Base-by-base conservation (phyloP, 352 stramenopile genomes). In the Pythium aquatile region DNA sequence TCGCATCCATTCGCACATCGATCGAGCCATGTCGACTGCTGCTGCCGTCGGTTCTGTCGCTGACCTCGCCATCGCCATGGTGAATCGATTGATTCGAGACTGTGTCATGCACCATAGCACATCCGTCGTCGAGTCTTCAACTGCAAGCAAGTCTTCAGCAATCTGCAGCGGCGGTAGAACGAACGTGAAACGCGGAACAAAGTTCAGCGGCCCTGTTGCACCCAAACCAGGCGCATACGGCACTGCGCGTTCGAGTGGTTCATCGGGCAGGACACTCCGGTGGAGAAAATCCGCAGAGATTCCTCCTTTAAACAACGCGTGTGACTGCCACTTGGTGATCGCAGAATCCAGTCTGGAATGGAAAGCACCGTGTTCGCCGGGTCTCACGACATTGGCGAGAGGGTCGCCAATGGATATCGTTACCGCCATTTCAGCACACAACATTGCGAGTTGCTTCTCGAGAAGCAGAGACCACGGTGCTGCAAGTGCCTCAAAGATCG, bases 1-100 rank as follows among this genome's bases (percentile, higher is more conserved):
- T 56, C 81, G 74, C 0, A 93, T 61, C 83, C 81, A 90, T 10
- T 81, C 57, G 39, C 81, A 92, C 0, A 93, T 33, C 28, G n/a
- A 0, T 3, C 48, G 26, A 3, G 56, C 20, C 1, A 47, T 11
- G 1, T 57, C 26, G 5, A 13, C 11, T 33, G 7, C 10, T 37
- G 20, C 9, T 8, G 47, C 17, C 2, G 6, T 51, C 44, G 44
- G 10, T 5, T 51, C 20, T 9, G 20, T 24, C 7, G 2, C 30
- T 37, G 28, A n/a, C 7, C 47, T 24, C 0, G 26, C 28, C 47
- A 55, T 55, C 10, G 10, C 10, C 47, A 33, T 33, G 14, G 24
- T n/a, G 11, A 55, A 55, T 24, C 5, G 47, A 8, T 37, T 9
- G 1, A 37, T 24, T 11, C 13, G 26, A 37, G 47, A 37, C 26